Base-by-base conservation (phyloP, 2,329 filamentous ascomycete species). In the Phialocephala subalpina region DNA sequence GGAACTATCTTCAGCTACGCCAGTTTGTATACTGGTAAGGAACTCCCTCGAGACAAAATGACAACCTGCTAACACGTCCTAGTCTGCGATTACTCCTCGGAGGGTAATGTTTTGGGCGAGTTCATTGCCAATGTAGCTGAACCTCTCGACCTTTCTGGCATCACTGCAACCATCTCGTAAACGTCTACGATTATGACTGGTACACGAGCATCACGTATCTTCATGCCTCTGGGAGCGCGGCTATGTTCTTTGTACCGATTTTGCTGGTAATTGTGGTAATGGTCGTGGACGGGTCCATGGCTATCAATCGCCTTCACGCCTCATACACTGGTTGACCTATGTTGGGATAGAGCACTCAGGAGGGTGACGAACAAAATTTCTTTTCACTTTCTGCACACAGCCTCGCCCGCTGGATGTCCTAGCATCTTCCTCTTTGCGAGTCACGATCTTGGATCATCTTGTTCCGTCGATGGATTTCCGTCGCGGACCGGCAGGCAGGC, bases 21-120 rank as follows among this genome's bases (percentile, higher is more conserved):
- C 86, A 97, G 97, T 83, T 82, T 81, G 71, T 85, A 88, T 68
- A 81, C 88, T 69, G 93, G 92, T 92, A 87, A 79, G 87, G 33
- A 53, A 9, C 2, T 58, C 2, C 18, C n/a, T 25, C 1, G 40
- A 18, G 14, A 36, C 20, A 2, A 4, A 11, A 22, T 33, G 27
- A 35, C n/a, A 33, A 47, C 1, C 29, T 38, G 52, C 75, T 79
- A 69, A 80, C 73, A 22, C 18, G 2, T 33, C 25, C 60, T 84
- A 66, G 65, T 69, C 29, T 69, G 64, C 58, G 66, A 67, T 57
- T 68, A 70, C 29, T 25, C 47, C 12, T 40, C 38, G 27, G 38
- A 64, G 38, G 85, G 87, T 59, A 90, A 90, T 79, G 81, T 83
- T 62, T 80, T 72, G 16, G 82, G 81, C 66, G 77, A 84, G 72